phyloP scores from a whole-genome alignment of 169 alveolate species.

The Condylostoma magnum region DNA sequence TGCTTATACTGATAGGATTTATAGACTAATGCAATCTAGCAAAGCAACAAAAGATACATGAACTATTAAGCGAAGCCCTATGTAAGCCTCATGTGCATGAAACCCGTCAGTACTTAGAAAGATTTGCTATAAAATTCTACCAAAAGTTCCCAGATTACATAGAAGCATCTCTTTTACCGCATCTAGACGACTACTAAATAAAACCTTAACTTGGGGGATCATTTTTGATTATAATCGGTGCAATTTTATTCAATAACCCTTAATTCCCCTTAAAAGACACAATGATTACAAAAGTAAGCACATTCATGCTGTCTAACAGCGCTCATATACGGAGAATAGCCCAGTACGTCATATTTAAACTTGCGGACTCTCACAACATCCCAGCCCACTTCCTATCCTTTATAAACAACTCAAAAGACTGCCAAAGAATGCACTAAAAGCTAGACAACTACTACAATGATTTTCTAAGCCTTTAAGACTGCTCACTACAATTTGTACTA shows the following conservation, averaged over 20 bases:
- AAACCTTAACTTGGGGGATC: slow-evolving; percentile 34
- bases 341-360: slow-evolving; percentile 29
- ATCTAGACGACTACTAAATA: slow-evolving; percentile 31
- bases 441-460: background rate
- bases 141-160: slow-evolving; percentile 33
- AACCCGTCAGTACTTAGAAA: slow-evolving; percentile 39
- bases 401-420: slow-evolving; percentile 26
- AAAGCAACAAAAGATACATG: slow-evolving; percentile 1
- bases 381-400: slow-evolving; percentile 22
- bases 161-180: background rate
- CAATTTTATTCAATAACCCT: slow-evolving; percentile 11
- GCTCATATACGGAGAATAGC: slow-evolving; percentile 37
- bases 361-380: background rate
- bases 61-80: slow-evolving; percentile 25
- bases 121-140: slow-evolving; percentile 33
- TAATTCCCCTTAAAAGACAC: slow-evolving; percentile 10
- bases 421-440: slow-evolving; percentile 26
- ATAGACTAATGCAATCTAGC: background rate
- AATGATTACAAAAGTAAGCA: slow-evolving; percentile 13
- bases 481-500: slow-evolving; percentile 22
- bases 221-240: slow-evolving; percentile 35
- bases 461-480: slow-evolving; percentile 16
- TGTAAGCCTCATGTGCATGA: slow-evolving; percentile 14
- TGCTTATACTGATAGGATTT: background rate
- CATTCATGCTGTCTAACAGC: slow-evolving; percentile 24